Base-by-base conservation (phyloP, 2,329 filamentous ascomycete species). In the Colletotrichum truncatum region DNA sequence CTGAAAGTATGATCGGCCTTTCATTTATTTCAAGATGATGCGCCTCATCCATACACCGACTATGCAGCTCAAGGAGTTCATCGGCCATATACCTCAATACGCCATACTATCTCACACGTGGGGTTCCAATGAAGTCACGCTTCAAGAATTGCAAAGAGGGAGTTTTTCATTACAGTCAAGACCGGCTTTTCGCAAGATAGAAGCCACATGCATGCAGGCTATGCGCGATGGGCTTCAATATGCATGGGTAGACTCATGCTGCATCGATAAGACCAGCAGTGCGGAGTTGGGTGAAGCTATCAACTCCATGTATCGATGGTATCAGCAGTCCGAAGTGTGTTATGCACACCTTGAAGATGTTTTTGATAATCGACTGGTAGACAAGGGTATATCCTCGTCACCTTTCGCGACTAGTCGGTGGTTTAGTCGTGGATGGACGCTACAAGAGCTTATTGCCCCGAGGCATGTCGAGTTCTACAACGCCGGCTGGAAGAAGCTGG, bases 241-340 rank as follows among this genome's bases (percentile, higher is more conserved):
- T 54, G 62, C 74, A 12, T 80, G 78, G 77, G 70, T 78, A 6
- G 78, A 79, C 60, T 77, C 72, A 2, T 76, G 77, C 68, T 76
- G 76, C 25, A 67, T 79, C 57, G 74, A 79, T 63, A 76, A 77
- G 53, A 67, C 59, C 6, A 76, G 71, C 59, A 73, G 70, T 32
- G 70, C 73, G 1, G 77, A 78, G 64, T 66, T 78, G 1, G 70
- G 71, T 1, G 72, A 77, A 62, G 72, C 76, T 0, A 78, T 71
- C 55, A 71, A 69, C 30, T 67, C 68, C n/a, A 71, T 71, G 69
- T 71, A 61, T n/a, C 49, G 30, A 21, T 80, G 76, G 75, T 80
- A 80, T 63, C 66, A 68, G 16, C 67, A 74, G n/a, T 74, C 77
- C 3, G 68, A 62, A 10, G 63, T 73, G 4, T 80, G 77, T 54